These are phyloP conservation scores for Populus hybrid DNA, from an alignment of 441 rosid species.

Conservation along the genomic window DNA sequence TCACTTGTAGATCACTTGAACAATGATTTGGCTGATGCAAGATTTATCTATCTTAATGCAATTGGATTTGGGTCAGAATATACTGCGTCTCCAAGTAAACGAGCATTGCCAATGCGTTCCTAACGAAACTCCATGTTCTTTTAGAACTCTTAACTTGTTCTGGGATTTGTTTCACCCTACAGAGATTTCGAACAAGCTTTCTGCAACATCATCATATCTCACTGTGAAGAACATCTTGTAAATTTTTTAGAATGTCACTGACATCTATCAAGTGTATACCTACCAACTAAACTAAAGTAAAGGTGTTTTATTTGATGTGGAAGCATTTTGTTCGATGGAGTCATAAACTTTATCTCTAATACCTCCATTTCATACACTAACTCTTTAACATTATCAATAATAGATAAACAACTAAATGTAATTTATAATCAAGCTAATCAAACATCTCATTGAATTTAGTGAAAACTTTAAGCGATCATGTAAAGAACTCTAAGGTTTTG, in stretches of 20 bases:
- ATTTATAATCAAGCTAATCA: too few relatives aligned
- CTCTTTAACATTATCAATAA: too few relatives aligned
- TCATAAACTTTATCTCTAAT: too few relatives aligned
- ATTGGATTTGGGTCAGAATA: not conserved
- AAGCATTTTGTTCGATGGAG: too few relatives aligned
- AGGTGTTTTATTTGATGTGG: too few relatives aligned
- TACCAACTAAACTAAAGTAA: too few relatives aligned
- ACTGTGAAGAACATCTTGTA: not conserved
- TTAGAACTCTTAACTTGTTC: not conserved
- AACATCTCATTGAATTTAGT: too few relatives aligned
- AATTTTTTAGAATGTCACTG: not conserved
- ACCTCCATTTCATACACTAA: too few relatives aligned
- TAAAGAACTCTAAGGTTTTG: too few relatives aligned
- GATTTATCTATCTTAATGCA: constrained; percentile 37
- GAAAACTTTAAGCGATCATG: too few relatives aligned
- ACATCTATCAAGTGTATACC: too few relatives aligned
- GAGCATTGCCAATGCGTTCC: constrained; percentile 25
- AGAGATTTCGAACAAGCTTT: not conserved
- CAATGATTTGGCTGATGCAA: constrained; percentile 37
- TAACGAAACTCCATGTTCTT: not conserved
- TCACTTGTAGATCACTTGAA: constrained; percentile 43
- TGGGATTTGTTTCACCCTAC: not conserved
- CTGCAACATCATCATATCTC: not conserved
- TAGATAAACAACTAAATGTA: too few relatives aligned
- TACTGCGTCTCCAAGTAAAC: constrained; percentile 20